A percentile compares a stretch with the other conserved stretches of the same genome.
Evolutionary conservation across 306 rosid species (phyloP).

Genomic region (Crotalaria pallida): DNA sequence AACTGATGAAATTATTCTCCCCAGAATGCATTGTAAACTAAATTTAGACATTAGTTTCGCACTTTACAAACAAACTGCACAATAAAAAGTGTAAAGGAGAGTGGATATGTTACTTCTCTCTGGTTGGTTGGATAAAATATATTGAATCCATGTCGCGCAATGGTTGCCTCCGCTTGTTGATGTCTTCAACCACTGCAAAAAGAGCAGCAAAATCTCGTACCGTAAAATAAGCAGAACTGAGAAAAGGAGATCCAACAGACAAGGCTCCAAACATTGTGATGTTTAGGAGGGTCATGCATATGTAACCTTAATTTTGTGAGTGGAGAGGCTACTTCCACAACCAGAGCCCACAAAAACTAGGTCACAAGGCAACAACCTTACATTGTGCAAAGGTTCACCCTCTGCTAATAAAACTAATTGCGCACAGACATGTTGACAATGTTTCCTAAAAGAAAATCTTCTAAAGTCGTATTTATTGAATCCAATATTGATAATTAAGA

Average conservation of each 20-base stretch:
- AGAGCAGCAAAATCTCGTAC: constrained; percentile 19
- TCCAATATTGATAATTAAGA: not conserved
- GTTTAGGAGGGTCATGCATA: not conserved
- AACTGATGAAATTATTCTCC: not conserved
- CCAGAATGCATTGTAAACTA: not conserved
- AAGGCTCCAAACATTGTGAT: not conserved
- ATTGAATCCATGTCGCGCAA: constrained; percentile 93
- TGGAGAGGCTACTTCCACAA: not conserved
- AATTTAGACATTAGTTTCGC: not conserved
- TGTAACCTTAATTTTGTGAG: not conserved
- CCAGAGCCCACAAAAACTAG: not conserved
- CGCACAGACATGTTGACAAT: not conserved
- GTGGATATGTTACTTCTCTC: constrained; percentile 65
- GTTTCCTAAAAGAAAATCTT: not conserved
- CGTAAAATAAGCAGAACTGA: constrained; percentile 4
- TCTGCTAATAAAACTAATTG: not conserved
- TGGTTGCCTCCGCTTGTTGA: constrained; percentile 92
- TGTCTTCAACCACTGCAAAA: constrained; percentile 92
- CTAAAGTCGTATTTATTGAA: not conserved
- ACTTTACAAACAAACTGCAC: not conserved
- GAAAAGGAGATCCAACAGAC: not conserved
- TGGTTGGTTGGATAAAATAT: constrained; percentile 89
- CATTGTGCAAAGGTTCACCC: not conserved
- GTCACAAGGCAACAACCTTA: not conserved
- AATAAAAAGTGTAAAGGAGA: constrained; percentile 3